Evolutionary conservation across 129 eudicot species (phyloP), one percentile per base, ranked within the genome.

Genomic region (Deinandra increscens): DNA sequence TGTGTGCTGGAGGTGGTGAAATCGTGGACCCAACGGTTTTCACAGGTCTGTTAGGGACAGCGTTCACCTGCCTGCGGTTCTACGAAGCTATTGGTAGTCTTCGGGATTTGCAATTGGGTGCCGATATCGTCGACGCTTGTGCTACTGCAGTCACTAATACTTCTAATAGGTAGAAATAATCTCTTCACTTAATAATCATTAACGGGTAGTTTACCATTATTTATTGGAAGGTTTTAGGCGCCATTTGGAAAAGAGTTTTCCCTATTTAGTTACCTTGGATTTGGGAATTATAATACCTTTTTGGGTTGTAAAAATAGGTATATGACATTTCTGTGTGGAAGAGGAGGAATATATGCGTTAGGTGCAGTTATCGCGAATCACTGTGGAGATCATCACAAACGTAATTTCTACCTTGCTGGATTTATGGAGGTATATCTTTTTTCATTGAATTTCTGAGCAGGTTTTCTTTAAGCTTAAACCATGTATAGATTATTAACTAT

Each of bases 31-130:
- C 90, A 37, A 88, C 87, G 12, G 78, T 88, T 29, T 88, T 81
- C 76, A 78, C 85, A 51, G 97, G 97, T 53, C 43, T 91, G 71
- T 79, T 91, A 60, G 97, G 97, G 76, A 88, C 95, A 9, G 95
- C 95, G 37, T 75, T 91, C 77, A 81, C 88, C 81, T 91, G 97
- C 84, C 45, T 91, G 82, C 85, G 97, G 62, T 71, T 86, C 37
- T 85, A 81, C 54, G 92, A 85, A 70, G 90, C 93, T 67, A 88
- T 85, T 53, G 90, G 96, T 69, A 73, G 79, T 77, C 84, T 11
- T 18, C 79, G 23, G 43, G 97, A 91, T 70, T 70, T 91, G 81
- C 48, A 64, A 43, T 64, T 85, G 73, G 68, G 75, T 56, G 71
- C 78, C 20, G 84, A 85, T 64, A 91, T 91, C 17, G 84, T 84